Conservation (phyloP, 2,329 filamentous ascomycete species). For the Ceratocystis eucalypticola region DNA sequence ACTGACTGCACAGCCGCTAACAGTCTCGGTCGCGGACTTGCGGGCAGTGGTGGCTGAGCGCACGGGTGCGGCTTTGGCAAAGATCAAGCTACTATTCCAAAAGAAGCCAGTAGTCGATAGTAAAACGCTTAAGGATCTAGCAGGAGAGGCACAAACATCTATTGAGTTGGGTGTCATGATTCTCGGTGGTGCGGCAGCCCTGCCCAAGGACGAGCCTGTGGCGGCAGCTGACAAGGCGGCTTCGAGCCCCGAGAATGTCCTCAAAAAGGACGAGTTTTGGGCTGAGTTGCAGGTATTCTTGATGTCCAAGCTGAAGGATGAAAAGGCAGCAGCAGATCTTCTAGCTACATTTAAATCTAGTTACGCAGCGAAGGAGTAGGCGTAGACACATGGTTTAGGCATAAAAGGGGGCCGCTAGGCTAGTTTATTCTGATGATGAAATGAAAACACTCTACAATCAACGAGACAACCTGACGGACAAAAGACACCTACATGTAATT, state of each 20-base stretch:
- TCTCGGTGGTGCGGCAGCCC: constrained; percentile 51
- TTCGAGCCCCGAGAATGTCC: constrained; percentile 35
- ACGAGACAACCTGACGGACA: neutral
- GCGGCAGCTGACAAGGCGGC: constrained; percentile 24
- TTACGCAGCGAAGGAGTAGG: constrained; percentile 42
- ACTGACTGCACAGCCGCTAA: constrained; percentile 47
- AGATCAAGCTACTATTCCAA: constrained; percentile 73
- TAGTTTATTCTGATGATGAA: neutral
- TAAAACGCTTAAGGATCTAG: constrained; percentile 62
- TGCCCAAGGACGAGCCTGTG: constrained; percentile 25
- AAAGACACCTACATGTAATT: too few relatives aligned
- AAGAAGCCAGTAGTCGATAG: constrained; percentile 74
- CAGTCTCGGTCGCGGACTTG: constrained; percentile 65
- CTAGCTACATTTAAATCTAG: constrained; percentile 54
- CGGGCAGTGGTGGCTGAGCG: constrained; percentile 55
- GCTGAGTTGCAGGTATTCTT: constrained; percentile 69
- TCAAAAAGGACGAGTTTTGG: constrained; percentile 72
- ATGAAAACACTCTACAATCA: neutral
- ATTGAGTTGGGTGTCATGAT: constrained; percentile 83
- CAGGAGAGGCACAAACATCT: constrained; percentile 35
- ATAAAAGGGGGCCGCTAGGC: neutral
- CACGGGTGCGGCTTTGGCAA: constrained; percentile 52
- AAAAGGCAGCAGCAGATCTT: constrained; percentile 48
- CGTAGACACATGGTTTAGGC: neutral
- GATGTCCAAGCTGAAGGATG: constrained; percentile 63